A percentile compares a stretch with the other conserved stretches of the same genome.
Evolutionary conservation across 306 rosid genomes (phyloP).

Genomic region (Abrus pulchellus): DNA sequence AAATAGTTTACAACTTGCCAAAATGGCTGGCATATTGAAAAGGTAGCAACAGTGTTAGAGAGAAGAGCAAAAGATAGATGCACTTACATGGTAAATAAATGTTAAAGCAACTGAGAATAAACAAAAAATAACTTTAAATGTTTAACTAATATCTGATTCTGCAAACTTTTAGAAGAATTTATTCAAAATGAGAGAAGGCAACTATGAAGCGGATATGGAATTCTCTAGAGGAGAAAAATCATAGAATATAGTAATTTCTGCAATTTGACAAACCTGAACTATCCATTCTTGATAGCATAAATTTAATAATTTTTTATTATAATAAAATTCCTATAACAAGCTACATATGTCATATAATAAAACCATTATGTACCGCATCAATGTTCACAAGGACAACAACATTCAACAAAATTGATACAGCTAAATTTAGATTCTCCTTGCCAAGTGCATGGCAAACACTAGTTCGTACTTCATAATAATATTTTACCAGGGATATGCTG

Average conservation of each 20-base stretch:
- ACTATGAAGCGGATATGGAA: neutral
- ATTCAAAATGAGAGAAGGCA: slow-evolving; percentile 5
- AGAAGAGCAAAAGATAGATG: neutral
- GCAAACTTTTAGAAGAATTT: slow-evolving; percentile 12
- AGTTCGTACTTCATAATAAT: neutral
- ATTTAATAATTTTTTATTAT: neutral
- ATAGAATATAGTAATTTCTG: neutral
- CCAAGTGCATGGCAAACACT: slow-evolving; percentile 3
- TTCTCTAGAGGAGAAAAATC: neutral
- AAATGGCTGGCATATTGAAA: slow-evolving; percentile 79
- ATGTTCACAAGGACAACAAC: neutral
- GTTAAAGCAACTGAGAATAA: slow-evolving; percentile 16
- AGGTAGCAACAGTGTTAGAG: slow-evolving; percentile 29
- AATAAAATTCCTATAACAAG: neutral
- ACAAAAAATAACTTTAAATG: slow-evolving; percentile 9
- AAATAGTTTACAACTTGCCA: slow-evolving; percentile 81
- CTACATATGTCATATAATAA: neutral
- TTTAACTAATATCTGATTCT: neutral
- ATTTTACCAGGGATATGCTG: neutral
- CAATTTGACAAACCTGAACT: neutral
- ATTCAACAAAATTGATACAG: neutral
- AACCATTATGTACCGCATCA: neutral
- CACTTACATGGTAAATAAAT: neutral
- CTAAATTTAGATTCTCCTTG: neutral
- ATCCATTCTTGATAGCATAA: neutral